phyloP scores from a whole-genome alignment of 2,329 filamentous ascomycete species.

The Venturia asperata region DNA sequence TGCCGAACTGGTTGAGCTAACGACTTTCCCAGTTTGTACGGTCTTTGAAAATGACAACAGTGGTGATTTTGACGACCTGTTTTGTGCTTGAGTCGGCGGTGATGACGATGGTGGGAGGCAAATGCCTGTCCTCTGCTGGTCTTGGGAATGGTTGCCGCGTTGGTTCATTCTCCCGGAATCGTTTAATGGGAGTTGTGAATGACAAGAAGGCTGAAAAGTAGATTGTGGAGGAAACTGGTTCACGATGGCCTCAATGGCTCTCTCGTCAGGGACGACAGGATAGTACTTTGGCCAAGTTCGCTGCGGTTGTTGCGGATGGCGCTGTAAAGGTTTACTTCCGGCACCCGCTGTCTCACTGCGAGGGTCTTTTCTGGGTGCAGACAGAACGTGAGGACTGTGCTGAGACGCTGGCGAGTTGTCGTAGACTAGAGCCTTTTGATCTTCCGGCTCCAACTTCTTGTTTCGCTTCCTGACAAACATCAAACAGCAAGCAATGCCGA shows the following conservation, averaged over 20 bases:
- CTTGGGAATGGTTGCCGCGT: not conserved
- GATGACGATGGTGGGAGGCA: not conserved
- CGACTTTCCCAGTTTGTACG: not conserved
- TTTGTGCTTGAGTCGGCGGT: not conserved
- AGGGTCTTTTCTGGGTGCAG: not conserved
- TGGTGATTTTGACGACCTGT: not conserved
- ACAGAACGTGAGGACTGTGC: not conserved
- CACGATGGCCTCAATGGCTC: not conserved
- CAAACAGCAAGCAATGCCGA: constrained; percentile 33
- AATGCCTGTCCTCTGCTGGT: not conserved
- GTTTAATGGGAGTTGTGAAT: too few species aligned
- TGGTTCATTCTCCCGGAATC: too few species aligned
- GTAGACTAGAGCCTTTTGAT: constrained; percentile 20
- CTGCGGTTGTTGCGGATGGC: not conserved
- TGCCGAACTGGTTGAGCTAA: not conserved
- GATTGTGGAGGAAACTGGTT: not conserved
- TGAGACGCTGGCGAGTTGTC: constrained; percentile 1
- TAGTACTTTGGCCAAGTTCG: constrained; percentile 16
- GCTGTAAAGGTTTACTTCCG: constrained; percentile 5
- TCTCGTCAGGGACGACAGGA: constrained; percentile 15
- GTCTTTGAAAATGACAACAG: not conserved
- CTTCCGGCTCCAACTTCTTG: constrained; percentile 26
- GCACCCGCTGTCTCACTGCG: not conserved
- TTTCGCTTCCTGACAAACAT: constrained; percentile 31
- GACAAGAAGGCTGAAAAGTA: not conserved